A percentile compares a stretch with the other conserved stretches of the same genome.
These are phyloP conservation scores for Aurantiochytrium sp. DNA, from an alignment of 108 stramenopile genomes.

Conservation along the genomic window DNA sequence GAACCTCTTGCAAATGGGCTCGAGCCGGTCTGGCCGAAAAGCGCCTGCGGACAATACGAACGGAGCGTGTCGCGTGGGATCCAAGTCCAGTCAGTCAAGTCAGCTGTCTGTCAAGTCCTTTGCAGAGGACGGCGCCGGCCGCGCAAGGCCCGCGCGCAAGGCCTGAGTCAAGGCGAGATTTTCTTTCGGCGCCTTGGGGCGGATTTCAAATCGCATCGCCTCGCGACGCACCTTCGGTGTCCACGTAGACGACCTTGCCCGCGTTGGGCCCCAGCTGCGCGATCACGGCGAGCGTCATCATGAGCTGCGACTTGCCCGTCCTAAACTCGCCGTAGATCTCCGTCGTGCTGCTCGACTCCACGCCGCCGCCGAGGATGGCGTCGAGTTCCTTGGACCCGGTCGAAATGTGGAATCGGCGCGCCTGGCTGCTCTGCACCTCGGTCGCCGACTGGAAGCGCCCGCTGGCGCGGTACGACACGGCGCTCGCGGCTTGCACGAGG, in stretches of 20 bases:
- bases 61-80: too few species aligned
- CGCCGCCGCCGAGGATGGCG: constrained; percentile 56
- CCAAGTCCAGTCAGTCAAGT: too few species aligned
- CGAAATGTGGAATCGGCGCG: constrained; percentile 37
- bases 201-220: too few species aligned
- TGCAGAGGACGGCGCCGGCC: too few species aligned
- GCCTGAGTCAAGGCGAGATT: too few species aligned
- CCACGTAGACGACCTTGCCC: constrained; percentile 93
- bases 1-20: constrained; percentile 56
- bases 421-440: background rate
- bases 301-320: constrained; percentile 62
- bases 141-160: too few species aligned
- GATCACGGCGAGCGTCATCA: constrained; percentile 55
- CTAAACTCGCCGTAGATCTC: constrained; percentile 64
- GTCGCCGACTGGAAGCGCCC: constrained; percentile 36
- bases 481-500: constrained; percentile 43
- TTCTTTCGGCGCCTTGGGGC: too few species aligned
- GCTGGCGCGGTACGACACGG: constrained; percentile 41
- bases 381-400: constrained; percentile 54
- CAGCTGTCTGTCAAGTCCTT: too few species aligned
- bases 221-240: constrained; percentile 87
- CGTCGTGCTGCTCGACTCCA: constrained; percentile 57
- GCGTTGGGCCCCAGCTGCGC: constrained; percentile 50
- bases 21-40: constrained; percentile 57
- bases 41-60: constrained; percentile 42